Evolutionary conservation across 2,329 filamentous ascomycete species (phyloP).

Genomic region (Phialocephala subalpina): DNA sequence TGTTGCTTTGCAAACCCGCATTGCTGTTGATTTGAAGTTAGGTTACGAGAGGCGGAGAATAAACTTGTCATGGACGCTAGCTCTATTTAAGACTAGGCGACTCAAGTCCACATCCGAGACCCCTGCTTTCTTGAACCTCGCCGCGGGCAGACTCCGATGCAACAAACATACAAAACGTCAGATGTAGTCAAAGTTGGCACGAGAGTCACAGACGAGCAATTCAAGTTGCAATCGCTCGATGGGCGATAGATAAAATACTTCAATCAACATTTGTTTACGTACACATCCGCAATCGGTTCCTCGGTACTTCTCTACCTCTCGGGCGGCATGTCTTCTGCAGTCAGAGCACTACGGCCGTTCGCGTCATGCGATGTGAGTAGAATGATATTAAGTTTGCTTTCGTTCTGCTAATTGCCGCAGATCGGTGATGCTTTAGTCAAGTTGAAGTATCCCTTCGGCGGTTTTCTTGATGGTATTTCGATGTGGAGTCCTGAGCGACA

Average conservation of each 20-base stretch:
- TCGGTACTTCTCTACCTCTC: background rate
- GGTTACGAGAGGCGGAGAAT: background rate
- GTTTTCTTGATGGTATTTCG: conserved; percentile 45
- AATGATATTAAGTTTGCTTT: background rate
- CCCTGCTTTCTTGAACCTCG: background rate
- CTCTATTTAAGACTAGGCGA: background rate
- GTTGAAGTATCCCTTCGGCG: conserved; percentile 44
- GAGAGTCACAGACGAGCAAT: background rate
- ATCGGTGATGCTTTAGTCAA: conserved; percentile 45
- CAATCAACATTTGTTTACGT: background rate
- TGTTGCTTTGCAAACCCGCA: background rate
- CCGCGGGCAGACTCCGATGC: background rate
- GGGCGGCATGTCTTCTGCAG: background rate
- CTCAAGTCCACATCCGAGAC: background rate
- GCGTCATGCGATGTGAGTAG: background rate
- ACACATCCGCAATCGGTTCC: background rate
- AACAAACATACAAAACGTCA: background rate
- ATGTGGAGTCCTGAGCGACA: conserved; percentile 9
- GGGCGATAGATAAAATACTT: background rate
- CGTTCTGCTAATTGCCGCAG: background rate
- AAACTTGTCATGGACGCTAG: background rate
- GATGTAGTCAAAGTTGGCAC: background rate
- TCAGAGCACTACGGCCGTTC: background rate
- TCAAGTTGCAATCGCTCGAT: too few species aligned
- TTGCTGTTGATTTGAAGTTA: background rate